Evolutionary conservation across 1,139 yeast genomes (phyloP).

Genomic region (Starmera stellimalicola): DNA sequence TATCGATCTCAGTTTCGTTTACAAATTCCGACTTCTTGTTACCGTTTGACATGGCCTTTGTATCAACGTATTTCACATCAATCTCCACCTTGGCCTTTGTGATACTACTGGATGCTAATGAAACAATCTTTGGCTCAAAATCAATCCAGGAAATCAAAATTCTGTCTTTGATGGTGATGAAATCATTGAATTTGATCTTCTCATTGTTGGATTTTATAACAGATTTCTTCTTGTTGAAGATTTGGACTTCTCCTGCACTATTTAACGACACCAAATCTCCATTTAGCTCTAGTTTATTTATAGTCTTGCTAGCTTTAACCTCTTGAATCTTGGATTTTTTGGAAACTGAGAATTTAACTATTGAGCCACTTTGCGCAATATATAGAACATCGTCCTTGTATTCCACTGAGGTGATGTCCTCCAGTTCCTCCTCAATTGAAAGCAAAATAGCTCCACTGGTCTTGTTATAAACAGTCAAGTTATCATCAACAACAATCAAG

Average conservation of each 20-base stretch:
- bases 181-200: conserved; percentile 7
- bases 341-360: conserved; percentile 9
- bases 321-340: conserved; percentile 7
- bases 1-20: too few species aligned
- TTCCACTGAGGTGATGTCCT: background rate
- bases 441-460: background rate
- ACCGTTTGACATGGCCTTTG: background rate
- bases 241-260: conserved; percentile 25
- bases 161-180: background rate
- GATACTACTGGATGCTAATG: conserved; percentile 11
- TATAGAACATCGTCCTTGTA: background rate
- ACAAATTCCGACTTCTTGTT: too few species aligned
- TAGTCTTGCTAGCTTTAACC: conserved; percentile 10
- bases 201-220: conserved; percentile 12
- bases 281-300: conserved; percentile 1
- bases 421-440: background rate
- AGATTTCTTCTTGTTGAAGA: conserved; percentile 20
- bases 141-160: conserved; percentile 14
- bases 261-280: conserved; percentile 16
- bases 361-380: background rate
- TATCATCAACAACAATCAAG: conserved; percentile 1
- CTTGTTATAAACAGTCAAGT: conserved; percentile 1
- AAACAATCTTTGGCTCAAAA: conserved; percentile 14
- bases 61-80: conserved; percentile 7
- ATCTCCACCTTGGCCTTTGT: conserved; percentile 5